Conservation (phyloP, 331 rosid genomes). For the Rosa hybrid region DNA sequence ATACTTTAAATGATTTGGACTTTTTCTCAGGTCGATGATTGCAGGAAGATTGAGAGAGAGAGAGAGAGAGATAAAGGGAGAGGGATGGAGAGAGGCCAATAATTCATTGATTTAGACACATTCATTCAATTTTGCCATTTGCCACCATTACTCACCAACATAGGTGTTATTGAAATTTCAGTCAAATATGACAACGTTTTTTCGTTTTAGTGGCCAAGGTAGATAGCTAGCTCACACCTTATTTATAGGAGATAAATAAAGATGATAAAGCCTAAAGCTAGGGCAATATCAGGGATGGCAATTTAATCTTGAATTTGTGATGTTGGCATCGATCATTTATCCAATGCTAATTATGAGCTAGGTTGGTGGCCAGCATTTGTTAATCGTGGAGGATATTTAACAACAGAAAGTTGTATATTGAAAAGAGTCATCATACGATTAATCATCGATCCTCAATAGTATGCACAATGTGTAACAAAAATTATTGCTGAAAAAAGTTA, state of each 20-base stretch:
- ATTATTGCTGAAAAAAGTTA: no score
- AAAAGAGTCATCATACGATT: neutral
- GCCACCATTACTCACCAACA: conserved; percentile 5
- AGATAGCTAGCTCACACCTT: neutral
- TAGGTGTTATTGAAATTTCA: neutral
- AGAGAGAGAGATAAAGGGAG: neutral
- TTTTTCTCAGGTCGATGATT: conserved; percentile 9
- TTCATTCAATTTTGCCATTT: conserved; percentile 6
- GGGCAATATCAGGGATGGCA: conserved; percentile 1
- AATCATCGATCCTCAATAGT: neutral
- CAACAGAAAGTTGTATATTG: neutral
- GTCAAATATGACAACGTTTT: conserved; percentile 22
- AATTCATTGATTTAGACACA: conserved; percentile 27
- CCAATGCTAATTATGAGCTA: neutral
- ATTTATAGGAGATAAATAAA: neutral
- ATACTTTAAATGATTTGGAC: conserved; percentile 2
- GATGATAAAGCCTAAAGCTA: neutral
- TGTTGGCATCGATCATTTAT: conserved; percentile 5
- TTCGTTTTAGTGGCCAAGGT: neutral
- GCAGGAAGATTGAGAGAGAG: neutral
- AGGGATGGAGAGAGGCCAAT: conserved; percentile 10
- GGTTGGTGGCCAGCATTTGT: neutral
- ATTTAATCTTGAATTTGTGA: conserved; percentile 12
- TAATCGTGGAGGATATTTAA: neutral
- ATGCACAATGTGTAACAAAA: no score